These are phyloP conservation scores for Cupressus sempervirens DNA, from an alignment of 75 land plant genomes.

Conservation along the genomic window DNA sequence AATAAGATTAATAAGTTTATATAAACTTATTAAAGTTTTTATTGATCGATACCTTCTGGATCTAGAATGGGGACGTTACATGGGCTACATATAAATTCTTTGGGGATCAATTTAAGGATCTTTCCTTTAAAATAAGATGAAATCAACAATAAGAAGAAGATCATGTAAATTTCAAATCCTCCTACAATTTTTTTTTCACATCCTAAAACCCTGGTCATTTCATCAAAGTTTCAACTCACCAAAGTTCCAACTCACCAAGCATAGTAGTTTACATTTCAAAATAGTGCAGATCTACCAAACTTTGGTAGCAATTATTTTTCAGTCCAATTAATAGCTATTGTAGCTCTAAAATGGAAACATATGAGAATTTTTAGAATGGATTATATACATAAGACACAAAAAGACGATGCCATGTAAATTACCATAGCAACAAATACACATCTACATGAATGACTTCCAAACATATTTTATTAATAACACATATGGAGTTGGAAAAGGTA, in stretches of 20 bases:
- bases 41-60: too few relatives aligned
- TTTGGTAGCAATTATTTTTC: neutral
- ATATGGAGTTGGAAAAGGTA: too few relatives aligned
- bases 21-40: too few relatives aligned
- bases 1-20: too few relatives aligned
- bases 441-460: too few relatives aligned
- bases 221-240: too few relatives aligned
- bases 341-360: neutral
- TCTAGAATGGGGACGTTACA: too few relatives aligned
- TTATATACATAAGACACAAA: neutral
- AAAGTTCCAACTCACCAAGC: neutral
- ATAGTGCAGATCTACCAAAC: neutral
- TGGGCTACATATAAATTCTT: neutral
- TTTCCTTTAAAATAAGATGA: neutral
- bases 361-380: neutral
- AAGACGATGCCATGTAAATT: too few relatives aligned
- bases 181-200: neutral
- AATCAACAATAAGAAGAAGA: neutral
- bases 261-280: neutral
- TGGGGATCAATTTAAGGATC: neutral
- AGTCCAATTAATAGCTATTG: neutral
- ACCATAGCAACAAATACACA: too few relatives aligned
- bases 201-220: neutral
- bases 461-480: too few relatives aligned
- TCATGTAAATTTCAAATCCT: neutral